phyloP scores from a whole-genome alignment of 2,329 filamentous ascomycete genomes.

The Microdochium trichocladiopsis region DNA sequence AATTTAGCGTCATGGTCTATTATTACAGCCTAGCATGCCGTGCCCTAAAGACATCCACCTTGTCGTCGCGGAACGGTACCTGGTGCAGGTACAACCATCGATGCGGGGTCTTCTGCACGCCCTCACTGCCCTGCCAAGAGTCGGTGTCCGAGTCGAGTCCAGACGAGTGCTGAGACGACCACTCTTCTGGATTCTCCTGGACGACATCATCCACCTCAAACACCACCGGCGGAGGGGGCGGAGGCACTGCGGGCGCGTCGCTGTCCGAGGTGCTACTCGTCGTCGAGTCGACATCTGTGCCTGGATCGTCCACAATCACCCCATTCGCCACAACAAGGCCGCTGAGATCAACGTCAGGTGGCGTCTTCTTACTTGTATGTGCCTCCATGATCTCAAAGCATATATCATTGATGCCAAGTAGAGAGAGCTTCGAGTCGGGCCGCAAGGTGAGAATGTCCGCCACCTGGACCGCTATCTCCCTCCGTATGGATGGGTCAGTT shows the following conservation, averaged over 20 bases:
- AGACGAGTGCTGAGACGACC: constrained; percentile 26
- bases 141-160: constrained; percentile 44
- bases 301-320: neutral
- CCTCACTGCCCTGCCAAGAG: constrained; percentile 39
- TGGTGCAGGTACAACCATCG: constrained; percentile 57
- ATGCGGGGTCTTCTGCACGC: constrained; percentile 25
- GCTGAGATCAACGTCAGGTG: constrained; percentile 27
- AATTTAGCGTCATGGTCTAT: no score
- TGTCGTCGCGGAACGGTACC: constrained; percentile 81
- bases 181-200: constrained; percentile 16
- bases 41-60: constrained; percentile 73
- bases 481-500: constrained; percentile 35
- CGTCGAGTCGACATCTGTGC: constrained; percentile 19
- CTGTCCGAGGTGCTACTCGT: constrained; percentile 14
- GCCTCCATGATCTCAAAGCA: constrained; percentile 74
- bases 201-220: constrained; percentile 19
- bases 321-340: constrained; percentile 11
- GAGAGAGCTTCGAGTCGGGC: constrained; percentile 70
- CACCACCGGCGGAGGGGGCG: neutral
- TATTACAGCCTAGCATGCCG: constrained; percentile 54
- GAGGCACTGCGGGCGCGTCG: constrained; percentile 6
- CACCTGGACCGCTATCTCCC: constrained; percentile 69
- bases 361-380: neutral
- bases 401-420: constrained; percentile 68
- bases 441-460: constrained; percentile 72